Evolutionary conservation across 257 asterid species (phyloP).

Genomic region (Salvia miltiorrhiza): DNA sequence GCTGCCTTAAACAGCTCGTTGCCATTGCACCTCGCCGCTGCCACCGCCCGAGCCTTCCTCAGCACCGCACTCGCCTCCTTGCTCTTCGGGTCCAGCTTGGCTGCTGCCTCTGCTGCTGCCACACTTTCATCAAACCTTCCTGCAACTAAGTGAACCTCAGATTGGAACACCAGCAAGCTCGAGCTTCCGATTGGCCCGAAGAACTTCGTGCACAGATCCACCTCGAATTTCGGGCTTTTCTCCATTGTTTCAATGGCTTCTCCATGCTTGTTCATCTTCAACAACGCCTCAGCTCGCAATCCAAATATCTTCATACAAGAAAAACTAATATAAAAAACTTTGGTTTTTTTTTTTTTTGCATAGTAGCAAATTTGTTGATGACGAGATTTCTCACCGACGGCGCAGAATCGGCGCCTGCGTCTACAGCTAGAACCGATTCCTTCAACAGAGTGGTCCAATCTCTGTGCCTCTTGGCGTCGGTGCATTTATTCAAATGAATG

Average conservation of each 20-base stretch:
- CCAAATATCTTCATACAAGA: conserved; percentile 51
- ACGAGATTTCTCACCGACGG: conserved; percentile 45
- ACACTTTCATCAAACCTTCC: conserved; percentile 81
- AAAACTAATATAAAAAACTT: too few species aligned
- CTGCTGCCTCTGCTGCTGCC: conserved; percentile 54
- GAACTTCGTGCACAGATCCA: conserved; percentile 57
- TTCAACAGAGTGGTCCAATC: conserved; percentile 57
- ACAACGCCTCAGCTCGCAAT: conserved; percentile 65
- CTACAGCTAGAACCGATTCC: conserved; percentile 49
- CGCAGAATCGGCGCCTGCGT: conserved; percentile 82
- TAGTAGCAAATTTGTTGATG: neutral
- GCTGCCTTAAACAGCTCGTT: conserved; percentile 55
- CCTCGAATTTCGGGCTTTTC: conserved; percentile 53
- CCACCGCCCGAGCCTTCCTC: conserved; percentile 49
- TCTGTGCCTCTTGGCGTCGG: conserved; percentile 56
- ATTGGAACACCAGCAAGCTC: conserved; percentile 40
- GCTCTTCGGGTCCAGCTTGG: conserved; percentile 48
- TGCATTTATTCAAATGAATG: conserved; percentile 48
- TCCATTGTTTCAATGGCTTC: conserved; percentile 69
- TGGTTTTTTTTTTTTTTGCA: too few species aligned
- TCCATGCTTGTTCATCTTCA: conserved; percentile 63
- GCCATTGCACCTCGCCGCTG: conserved; percentile 54
- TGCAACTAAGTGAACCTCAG: conserved; percentile 65
- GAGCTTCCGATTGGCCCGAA: conserved; percentile 66
- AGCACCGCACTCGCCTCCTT: conserved; percentile 45